Percentiles rank a stretch among this genome's conserved stretches.
Conservation (phyloP, 2,329 filamentous ascomycete species). For the Delphinella strobiligena region DNA sequence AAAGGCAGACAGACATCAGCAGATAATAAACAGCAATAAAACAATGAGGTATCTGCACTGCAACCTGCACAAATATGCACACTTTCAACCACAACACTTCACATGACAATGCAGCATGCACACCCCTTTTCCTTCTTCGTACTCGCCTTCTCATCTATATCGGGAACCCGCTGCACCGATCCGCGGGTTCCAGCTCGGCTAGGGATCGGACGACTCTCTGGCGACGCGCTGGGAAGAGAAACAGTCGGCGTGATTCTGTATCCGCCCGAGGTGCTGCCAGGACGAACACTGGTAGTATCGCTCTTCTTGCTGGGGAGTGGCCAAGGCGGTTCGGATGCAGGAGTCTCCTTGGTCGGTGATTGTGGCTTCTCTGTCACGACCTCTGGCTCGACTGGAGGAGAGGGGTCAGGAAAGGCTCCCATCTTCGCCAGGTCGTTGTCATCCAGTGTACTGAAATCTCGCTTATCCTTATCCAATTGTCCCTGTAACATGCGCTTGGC, state of each 20-base stretch:
- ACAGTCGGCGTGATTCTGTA: constrained; percentile 38
- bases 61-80: background rate
- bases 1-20: background rate
- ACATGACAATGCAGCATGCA: constrained; percentile 68
- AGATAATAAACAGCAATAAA: background rate
- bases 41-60: background rate
- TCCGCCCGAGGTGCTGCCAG: constrained; percentile 29
- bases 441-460: constrained; percentile 73
- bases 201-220: background rate
- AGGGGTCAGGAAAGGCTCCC: constrained; percentile 19
- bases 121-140: constrained; percentile 49
- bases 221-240: constrained; percentile 17
- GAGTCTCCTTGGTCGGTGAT: background rate
- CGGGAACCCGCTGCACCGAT: constrained; percentile 39
- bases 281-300: constrained; percentile 16
- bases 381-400: constrained; percentile 1
- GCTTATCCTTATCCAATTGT: constrained; percentile 88
- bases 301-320: constrained; percentile 17
- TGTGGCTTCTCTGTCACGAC: background rate
- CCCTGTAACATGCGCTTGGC: constrained; percentile 85
- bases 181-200: background rate
- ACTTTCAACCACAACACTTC: constrained; percentile 20
- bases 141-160: constrained; percentile 41
- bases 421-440: constrained; percentile 41
- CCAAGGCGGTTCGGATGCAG: constrained; percentile 11